phyloP scores from a whole-genome alignment of 2,329 filamentous ascomycete species.

The Trichoderma atrobrunneum region DNA sequence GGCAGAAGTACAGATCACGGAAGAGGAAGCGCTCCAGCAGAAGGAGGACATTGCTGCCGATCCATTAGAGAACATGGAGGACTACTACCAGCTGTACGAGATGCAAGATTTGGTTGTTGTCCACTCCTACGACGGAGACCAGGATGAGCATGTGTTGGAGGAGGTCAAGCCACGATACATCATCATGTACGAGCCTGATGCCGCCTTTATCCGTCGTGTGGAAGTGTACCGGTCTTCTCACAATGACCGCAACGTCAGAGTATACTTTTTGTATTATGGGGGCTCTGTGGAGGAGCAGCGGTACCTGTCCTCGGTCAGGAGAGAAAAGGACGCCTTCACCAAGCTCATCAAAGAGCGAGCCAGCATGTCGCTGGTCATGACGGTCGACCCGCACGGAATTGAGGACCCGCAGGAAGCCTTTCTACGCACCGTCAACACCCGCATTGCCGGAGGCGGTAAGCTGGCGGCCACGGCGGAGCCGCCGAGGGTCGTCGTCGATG shows the following conservation, averaged over 20 bases:
- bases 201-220: slow-evolving; percentile 88
- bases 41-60: slow-evolving; percentile 74
- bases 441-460: slow-evolving; percentile 89
- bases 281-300: slow-evolving; percentile 93
- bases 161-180: slow-evolving; percentile 92
- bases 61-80: slow-evolving; percentile 85
- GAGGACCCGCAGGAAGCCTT: slow-evolving; percentile 89
- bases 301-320: slow-evolving; percentile 83
- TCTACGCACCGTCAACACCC: slow-evolving; percentile 90
- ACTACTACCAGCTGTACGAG: slow-evolving; percentile 86
- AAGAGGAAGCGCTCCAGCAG: slow-evolving; percentile 64
- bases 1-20: slow-evolving; percentile 77
- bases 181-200: slow-evolving; percentile 97
- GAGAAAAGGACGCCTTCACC: slow-evolving; percentile 95
- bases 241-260: slow-evolving; percentile 79
- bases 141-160: slow-evolving; percentile 94
- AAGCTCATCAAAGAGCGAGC: slow-evolving; percentile 92
- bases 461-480: slow-evolving; percentile 80
- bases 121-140: slow-evolving; percentile 91
- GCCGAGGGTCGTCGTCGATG: slow-evolving; percentile 88
- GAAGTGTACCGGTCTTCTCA: slow-evolving; percentile 97
- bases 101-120: slow-evolving; percentile 86
- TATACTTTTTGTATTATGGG: slow-evolving; percentile 96
- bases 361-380: slow-evolving; percentile 86
- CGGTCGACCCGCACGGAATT: slow-evolving; percentile 63